A percentile compares a stretch with the other conserved stretches of the same genome.
phyloP scores from a whole-genome alignment of 2,329 filamentous ascomycete species.

The Fusarium sp. region DNA sequence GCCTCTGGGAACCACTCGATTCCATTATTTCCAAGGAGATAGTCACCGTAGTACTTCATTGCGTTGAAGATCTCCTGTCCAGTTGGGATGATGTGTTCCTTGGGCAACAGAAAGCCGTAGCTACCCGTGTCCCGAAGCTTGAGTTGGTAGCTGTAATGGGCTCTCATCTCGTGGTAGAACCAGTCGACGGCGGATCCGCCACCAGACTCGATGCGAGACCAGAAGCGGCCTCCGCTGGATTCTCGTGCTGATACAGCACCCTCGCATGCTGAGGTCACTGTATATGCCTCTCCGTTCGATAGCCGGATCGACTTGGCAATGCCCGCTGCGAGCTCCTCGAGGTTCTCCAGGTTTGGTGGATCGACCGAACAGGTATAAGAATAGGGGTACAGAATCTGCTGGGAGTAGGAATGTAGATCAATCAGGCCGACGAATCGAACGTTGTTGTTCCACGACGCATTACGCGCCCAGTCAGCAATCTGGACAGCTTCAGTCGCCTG shows the following conservation, averaged over 20 bases:
- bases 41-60: constrained; percentile 85
- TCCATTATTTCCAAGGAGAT: constrained; percentile 77
- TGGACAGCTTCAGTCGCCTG: constrained; percentile 82
- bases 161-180: constrained; percentile 89
- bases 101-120: constrained; percentile 92
- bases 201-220: constrained; percentile 73
- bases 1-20: constrained; percentile 61
- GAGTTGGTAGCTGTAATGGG: constrained; percentile 91
- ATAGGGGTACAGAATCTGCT: constrained; percentile 94
- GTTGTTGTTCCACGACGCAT: constrained; percentile 79
- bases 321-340: constrained; percentile 89
- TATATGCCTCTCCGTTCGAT: constrained; percentile 81
- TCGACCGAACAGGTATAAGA: constrained; percentile 82
- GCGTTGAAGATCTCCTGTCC: constrained; percentile 89
- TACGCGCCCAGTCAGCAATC: constrained; percentile 85
- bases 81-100: constrained; percentile 87
- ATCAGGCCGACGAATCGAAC: constrained; percentile 85
- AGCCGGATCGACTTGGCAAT: constrained; percentile 89
- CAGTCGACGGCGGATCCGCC: constrained; percentile 93
- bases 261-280: constrained; percentile 87
- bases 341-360: constrained; percentile 89
- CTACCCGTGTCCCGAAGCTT: constrained; percentile 93
- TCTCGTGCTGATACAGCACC: constrained; percentile 67
- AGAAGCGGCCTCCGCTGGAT: constrained; percentile 35
- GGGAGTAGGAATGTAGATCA: constrained; percentile 94